Conservation (phyloP, 768 basidiomycete genomes). For the Leccinum variicolor region DNA sequence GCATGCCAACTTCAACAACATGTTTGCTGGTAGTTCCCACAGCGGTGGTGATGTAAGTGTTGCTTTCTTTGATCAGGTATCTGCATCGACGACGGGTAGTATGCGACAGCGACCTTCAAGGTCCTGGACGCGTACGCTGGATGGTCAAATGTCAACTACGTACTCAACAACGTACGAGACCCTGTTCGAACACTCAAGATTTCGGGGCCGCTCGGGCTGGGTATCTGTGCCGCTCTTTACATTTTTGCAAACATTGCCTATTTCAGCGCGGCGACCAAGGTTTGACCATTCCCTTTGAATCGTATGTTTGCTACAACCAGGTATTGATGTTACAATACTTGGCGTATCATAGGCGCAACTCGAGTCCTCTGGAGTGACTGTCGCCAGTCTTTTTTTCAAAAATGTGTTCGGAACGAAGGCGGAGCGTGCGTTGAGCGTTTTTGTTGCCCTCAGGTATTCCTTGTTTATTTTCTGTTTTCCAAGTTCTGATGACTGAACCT, state of each 20-base stretch:
- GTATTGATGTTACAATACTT: background rate
- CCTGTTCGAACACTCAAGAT: conserved; percentile 61
- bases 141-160: conserved; percentile 58
- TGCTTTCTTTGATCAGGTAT: background rate
- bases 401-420: conserved; percentile 56
- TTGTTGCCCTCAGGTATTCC: conserved; percentile 51
- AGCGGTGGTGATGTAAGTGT: conserved; percentile 45
- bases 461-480: background rate
- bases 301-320: background rate
- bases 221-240: conserved; percentile 52
- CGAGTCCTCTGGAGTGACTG: conserved; percentile 45
- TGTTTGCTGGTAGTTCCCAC: conserved; percentile 53
- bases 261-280: conserved; percentile 39
- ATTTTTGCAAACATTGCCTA: conserved; percentile 57
- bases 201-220: conserved; percentile 55
- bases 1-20: conserved; percentile 52
- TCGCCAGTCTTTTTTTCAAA: conserved; percentile 57
- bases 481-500: background rate
- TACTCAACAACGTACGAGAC: conserved; percentile 43
- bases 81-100: conserved; percentile 32
- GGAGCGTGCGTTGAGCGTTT: conserved; percentile 52
- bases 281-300: background rate
- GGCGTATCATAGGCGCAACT: conserved; percentile 42
- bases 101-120: conserved; percentile 59
- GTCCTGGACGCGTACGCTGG: conserved; percentile 47